A percentile compares a stretch with the other conserved stretches of the same genome.
Conservation (phyloP, 495 filamentous ascomycete genomes). For the Daldinia concentrica region DNA sequence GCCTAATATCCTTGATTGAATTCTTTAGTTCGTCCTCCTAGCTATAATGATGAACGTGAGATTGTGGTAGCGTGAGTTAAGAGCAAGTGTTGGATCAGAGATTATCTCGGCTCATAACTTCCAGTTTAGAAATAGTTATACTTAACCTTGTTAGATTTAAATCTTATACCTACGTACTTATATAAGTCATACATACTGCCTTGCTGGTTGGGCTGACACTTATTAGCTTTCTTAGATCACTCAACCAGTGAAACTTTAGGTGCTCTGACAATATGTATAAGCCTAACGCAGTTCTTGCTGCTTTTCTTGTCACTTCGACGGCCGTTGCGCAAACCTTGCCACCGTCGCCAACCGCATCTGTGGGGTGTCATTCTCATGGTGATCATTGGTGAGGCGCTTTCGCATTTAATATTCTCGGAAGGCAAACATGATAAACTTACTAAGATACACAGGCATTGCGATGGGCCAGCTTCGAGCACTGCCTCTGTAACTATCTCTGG, state of each 20-base stretch:
- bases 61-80: background rate
- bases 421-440: background rate
- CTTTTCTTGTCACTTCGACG: conserved; percentile 33
- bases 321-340: conserved; percentile 38
- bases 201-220: background rate
- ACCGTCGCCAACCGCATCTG: conserved; percentile 51
- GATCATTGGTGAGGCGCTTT: conserved; percentile 47
- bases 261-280: conserved; percentile 12
- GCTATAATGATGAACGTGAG: background rate
- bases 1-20: background rate
- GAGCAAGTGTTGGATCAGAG: background rate
- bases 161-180: background rate
- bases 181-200: background rate
- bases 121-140: background rate
- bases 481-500: conserved; percentile 17
- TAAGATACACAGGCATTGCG: conserved; percentile 44
- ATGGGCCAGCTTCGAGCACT: conserved; percentile 42
- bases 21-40: background rate
- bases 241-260: background rate
- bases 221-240: background rate
- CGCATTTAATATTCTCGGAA: background rate
- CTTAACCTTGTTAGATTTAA: background rate
- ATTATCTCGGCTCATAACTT: background rate
- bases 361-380: conserved; percentile 50
- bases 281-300: conserved; percentile 1